These are phyloP conservation scores for Parietichytrium sp. DNA, from an alignment of 108 stramenopile species.

Conservation along the genomic window DNA sequence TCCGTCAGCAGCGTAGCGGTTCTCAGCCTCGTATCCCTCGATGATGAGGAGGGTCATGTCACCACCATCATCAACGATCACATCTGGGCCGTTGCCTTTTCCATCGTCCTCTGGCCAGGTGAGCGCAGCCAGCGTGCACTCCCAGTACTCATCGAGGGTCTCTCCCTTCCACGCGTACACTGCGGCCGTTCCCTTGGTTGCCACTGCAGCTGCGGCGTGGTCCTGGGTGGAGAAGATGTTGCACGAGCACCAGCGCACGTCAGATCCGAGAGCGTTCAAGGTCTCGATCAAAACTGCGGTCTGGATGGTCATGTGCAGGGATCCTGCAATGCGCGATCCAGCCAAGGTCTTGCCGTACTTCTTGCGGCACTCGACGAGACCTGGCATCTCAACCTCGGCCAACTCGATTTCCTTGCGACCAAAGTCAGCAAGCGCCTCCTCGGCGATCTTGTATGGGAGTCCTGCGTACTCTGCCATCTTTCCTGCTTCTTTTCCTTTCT, in stretches of 20 bases:
- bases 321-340: slow-evolving; percentile 92
- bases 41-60: slow-evolving; percentile 99
- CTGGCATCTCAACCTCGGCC: slow-evolving; percentile 99
- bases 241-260: slow-evolving; percentile 99
- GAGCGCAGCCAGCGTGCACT: slow-evolving; percentile 43
- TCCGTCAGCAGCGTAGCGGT: slow-evolving; percentile 88
- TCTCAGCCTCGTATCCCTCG: slow-evolving; percentile 99
- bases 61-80: slow-evolving; percentile 99
- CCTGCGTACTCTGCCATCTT: slow-evolving; percentile 39
- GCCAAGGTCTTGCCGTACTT: slow-evolving; percentile 82
- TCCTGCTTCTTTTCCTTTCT: not conserved
- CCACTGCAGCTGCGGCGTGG: slow-evolving; percentile 99
- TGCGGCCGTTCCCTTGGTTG: slow-evolving; percentile 92
- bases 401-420: slow-evolving; percentile 99
- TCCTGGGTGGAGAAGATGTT: slow-evolving; percentile 99
- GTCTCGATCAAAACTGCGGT: slow-evolving; percentile 99
- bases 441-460: slow-evolving; percentile 68
- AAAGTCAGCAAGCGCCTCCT: slow-evolving; percentile 99
- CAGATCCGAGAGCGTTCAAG: slow-evolving; percentile 86
- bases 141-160: slow-evolving; percentile 75
- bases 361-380: slow-evolving; percentile 93
- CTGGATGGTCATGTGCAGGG: slow-evolving; percentile 99
- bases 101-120: slow-evolving; percentile 80
- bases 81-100: slow-evolving; percentile 95
- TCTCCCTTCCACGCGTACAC: slow-evolving; percentile 99